Evolutionary conservation across 352 stramenopile species (phyloP).

Genomic region (Elongisporangium prolatum): DNA sequence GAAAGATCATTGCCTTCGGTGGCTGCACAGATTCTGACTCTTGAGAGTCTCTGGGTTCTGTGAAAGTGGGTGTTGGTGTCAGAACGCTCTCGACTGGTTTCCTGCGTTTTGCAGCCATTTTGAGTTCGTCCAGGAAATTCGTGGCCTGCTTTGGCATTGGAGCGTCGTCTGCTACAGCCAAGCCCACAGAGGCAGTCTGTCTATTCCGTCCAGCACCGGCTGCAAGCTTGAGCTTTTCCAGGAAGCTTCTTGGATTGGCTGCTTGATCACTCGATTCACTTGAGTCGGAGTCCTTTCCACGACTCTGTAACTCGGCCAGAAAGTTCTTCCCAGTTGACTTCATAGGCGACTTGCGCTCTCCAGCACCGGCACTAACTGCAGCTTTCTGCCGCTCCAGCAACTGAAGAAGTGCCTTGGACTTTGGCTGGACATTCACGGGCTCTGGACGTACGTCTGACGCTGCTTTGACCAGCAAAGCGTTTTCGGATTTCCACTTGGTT

Average conservation of each 20-base stretch:
- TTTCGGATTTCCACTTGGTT: background rate
- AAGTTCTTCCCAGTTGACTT: constrained; percentile 18
- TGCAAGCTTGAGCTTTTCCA: background rate
- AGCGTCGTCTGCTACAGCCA: background rate
- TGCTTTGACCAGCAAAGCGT: background rate
- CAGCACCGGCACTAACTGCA: background rate
- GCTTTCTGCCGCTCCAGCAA: constrained; percentile 29
- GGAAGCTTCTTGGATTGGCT: background rate
- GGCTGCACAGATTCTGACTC: background rate
- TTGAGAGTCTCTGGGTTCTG: background rate
- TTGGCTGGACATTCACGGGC: constrained; percentile 22
- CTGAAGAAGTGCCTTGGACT: constrained; percentile 46
- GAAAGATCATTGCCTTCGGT: constrained; percentile 13
- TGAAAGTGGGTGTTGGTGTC: background rate
- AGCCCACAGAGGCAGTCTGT: background rate
- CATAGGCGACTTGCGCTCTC: background rate
- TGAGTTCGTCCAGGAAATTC: constrained; percentile 56
- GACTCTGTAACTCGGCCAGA: constrained; percentile 34
- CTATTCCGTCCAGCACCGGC: background rate
- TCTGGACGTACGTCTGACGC: background rate
- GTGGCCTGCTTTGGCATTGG: background rate
- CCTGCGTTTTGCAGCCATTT: constrained; percentile 14
- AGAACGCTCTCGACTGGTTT: background rate
- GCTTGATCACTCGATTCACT: constrained; percentile 1
- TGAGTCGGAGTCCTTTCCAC: constrained; percentile 11